Evolutionary conservation across 768 basidiomycete genomes (phyloP).

Genomic region (Pisolithus tinctorius): DNA sequence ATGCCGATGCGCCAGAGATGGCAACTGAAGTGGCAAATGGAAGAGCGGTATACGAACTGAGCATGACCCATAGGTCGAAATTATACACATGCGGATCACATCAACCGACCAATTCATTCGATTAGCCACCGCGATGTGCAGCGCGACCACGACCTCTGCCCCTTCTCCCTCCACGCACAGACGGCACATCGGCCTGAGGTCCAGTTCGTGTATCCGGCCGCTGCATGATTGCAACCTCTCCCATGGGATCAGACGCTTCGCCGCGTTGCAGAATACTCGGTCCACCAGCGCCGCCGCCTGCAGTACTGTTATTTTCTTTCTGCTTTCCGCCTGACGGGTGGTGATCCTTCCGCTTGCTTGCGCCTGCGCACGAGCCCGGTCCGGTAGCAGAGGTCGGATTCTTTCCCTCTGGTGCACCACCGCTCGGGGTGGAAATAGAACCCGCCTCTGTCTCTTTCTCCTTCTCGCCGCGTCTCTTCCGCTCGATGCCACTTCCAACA

Average conservation of each 20-base stretch:
- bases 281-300: neutral
- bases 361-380: neutral
- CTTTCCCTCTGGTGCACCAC: neutral
- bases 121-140: too few species aligned
- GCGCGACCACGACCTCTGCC: too few species aligned
- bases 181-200: neutral
- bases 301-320: conserved; percentile 5
- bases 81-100: too few species aligned
- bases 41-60: too few species aligned
- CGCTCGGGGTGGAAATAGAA: neutral
- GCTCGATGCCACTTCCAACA: conserved; percentile 25
- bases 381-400: neutral
- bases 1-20: too few species aligned
- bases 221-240: conserved; percentile 3
- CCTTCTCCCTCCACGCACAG: neutral
- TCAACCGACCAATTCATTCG: too few species aligned
- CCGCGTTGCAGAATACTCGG: conserved; percentile 22
- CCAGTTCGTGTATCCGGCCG: conserved; percentile 4
- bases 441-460: conserved; percentile 25
- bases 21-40: too few species aligned
- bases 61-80: too few species aligned
- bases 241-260: conserved; percentile 5
- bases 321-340: conserved; percentile 8
- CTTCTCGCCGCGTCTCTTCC: conserved; percentile 22
- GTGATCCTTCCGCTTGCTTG: neutral